phyloP scores from a whole-genome alignment of 2,329 filamentous ascomycete genomes.

The Aspergillus brunneoviolaceus region DNA sequence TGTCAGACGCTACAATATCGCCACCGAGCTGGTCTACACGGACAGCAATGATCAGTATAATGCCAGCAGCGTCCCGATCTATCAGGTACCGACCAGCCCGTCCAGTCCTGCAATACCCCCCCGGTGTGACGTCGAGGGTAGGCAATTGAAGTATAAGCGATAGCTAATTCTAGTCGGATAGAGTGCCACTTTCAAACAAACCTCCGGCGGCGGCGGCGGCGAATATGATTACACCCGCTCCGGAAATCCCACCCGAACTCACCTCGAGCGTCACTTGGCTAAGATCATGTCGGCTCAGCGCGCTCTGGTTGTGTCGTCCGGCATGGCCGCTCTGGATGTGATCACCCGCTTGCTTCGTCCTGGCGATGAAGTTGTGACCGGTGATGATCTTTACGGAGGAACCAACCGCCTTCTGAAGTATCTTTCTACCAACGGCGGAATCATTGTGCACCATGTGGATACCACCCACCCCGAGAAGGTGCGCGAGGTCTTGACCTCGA shows the following conservation, averaged over 20 bases:
- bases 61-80: constrained; percentile 92
- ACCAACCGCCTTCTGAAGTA: constrained; percentile 93
- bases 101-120: neutral
- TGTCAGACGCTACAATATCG: constrained; percentile 85
- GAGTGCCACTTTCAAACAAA: constrained; percentile 97
- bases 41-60: constrained; percentile 97
- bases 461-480: constrained; percentile 78
- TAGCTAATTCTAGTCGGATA: constrained; percentile 28
- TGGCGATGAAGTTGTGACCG: constrained; percentile 95
- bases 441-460: constrained; percentile 93
- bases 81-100: constrained; percentile 62
- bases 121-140: neutral
- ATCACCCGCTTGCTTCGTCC: constrained; percentile 87
- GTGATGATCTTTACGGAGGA: constrained; percentile 94
- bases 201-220: constrained; percentile 71
- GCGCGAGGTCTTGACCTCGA: constrained; percentile 65
- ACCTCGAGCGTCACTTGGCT: constrained; percentile 92
- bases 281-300: constrained; percentile 98
- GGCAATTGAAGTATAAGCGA: too few species aligned
- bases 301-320: constrained; percentile 88
- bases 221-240: constrained; percentile 99
- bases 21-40: constrained; percentile 94
- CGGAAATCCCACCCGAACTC: constrained; percentile 92
- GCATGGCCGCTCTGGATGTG: constrained; percentile 96
- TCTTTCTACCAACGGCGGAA: constrained; percentile 82